Percentiles rank a stretch among this genome's conserved stretches.
Conservation (phyloP, 148 eudicot species). For the Rheum nobile region DNA sequence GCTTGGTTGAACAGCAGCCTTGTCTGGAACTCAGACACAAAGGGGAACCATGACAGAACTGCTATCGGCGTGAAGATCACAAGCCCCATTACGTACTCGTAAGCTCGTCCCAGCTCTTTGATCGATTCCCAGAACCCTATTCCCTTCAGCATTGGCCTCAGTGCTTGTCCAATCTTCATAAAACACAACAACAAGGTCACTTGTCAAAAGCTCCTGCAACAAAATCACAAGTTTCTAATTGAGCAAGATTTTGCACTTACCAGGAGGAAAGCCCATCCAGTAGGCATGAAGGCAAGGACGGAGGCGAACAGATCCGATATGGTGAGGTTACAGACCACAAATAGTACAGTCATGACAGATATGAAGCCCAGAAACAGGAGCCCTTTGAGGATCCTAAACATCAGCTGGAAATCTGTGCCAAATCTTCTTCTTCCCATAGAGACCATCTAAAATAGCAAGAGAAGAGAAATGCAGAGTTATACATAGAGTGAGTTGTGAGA, state of each 20-base stretch:
- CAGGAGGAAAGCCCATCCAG: conserved; percentile 91
- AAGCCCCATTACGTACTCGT: conserved; percentile 79
- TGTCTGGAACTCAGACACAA: conserved; percentile 91
- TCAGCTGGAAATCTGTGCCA: conserved; percentile 94
- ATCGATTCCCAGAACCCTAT: conserved; percentile 78
- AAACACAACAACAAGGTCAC: background rate
- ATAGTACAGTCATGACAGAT: conserved; percentile 79
- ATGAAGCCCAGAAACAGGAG: conserved; percentile 86
- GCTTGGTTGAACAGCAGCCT: conserved; percentile 96
- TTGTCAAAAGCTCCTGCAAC: no score
- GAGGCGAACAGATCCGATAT: conserved; percentile 71
- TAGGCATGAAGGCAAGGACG: conserved; percentile 79
- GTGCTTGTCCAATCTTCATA: conserved; percentile 58
- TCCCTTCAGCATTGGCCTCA: conserved; percentile 62
- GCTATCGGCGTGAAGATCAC: conserved; percentile 71
- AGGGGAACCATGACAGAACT: conserved; percentile 87
- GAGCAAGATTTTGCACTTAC: conserved; percentile 30
- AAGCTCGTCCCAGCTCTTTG: conserved; percentile 85
- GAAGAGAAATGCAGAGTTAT: conserved; percentile 9
- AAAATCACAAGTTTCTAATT: no score
- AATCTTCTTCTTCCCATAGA: conserved; percentile 95
- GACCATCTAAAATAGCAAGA: conserved; percentile 51
- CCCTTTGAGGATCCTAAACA: conserved; percentile 94
- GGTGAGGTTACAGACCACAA: conserved; percentile 65
- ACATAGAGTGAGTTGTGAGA: background rate